A percentile compares a stretch with the other conserved stretches of the same genome.
phyloP scores from a whole-genome alignment of 495 filamentous ascomycete species.

The Podospora conica region DNA sequence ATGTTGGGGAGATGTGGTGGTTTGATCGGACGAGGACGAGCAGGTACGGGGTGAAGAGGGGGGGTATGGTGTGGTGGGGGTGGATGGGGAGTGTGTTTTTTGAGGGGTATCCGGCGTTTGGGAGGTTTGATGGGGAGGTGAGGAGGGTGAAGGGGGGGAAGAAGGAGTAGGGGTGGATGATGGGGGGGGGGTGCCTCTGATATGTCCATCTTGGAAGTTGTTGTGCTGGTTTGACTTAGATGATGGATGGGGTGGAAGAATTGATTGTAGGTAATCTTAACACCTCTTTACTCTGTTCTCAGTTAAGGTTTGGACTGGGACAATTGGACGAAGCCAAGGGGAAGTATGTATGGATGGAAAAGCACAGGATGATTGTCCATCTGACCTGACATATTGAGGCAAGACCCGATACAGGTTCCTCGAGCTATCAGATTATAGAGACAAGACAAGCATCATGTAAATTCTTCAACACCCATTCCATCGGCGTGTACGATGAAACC shows the following conservation, averaged over 20 bases:
- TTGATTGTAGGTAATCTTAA: no score
- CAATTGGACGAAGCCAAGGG: no score
- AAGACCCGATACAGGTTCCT: background rate
- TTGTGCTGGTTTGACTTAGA: no score
- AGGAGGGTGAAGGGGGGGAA: constrained; percentile 19
- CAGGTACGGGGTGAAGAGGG: constrained; percentile 27
- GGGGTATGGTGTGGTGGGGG: constrained; percentile 29
- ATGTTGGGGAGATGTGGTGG: constrained; percentile 34
- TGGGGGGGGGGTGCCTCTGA: background rate
- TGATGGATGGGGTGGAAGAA: no score
- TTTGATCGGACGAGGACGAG: constrained; percentile 28
- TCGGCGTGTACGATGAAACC: background rate
- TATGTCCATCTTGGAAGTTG: background rate
- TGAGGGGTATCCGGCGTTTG: constrained; percentile 35
- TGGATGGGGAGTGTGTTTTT: constrained; percentile 36
- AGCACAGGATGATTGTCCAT: rapidly evolving
- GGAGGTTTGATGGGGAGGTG: constrained; percentile 36
- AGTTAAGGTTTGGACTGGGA: no score
- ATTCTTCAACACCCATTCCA: background rate
- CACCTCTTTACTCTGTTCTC: no score
- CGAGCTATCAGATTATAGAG: background rate
- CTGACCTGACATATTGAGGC: background rate
- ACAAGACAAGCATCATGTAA: background rate
- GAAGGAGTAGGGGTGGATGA: constrained; percentile 18
- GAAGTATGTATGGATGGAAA: no score